These are phyloP conservation scores for Acanthamoeba rhysodes DNA, from an alignment of 208 protist genomes.

Conservation along the genomic window DNA sequence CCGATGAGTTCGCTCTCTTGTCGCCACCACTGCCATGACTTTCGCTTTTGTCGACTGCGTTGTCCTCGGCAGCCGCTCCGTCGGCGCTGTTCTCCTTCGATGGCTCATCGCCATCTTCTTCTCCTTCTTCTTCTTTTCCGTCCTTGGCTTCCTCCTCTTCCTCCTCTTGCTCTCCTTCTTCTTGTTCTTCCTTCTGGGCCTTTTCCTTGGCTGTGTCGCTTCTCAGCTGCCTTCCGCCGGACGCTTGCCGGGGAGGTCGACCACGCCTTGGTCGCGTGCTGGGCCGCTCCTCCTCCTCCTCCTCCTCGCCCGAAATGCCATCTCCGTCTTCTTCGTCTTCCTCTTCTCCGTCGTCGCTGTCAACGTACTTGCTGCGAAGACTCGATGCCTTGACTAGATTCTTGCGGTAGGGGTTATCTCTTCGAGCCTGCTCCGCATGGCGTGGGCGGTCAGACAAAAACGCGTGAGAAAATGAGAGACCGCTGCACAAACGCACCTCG, in stretches of 20 bases:
- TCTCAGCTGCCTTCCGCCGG: not conserved
- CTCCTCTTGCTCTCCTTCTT: not conserved
- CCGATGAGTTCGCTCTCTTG: not conserved
- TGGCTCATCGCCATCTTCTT: constrained; percentile 5
- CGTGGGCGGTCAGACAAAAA: not conserved
- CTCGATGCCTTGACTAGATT: not conserved
- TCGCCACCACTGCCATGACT: not conserved
- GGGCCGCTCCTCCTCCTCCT: not conserved
- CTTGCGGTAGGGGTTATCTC: not conserved
- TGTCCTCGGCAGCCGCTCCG: not conserved
- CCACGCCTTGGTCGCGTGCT: not conserved
- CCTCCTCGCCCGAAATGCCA: not conserved
- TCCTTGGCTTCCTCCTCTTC: constrained; percentile 3
- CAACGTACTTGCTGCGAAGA: not conserved
- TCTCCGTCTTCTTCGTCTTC: not conserved
- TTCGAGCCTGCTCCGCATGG: not conserved
- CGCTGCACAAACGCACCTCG: not conserved
- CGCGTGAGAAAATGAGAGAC: not conserved
- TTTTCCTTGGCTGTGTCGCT: constrained; percentile 2
- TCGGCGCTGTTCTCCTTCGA: not conserved
- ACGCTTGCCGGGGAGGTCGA: too few species aligned
- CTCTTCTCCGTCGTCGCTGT: not conserved
- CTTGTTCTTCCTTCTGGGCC: not conserved
- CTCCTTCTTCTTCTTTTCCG: not conserved
- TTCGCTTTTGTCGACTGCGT: not conserved